Evolutionary conservation across 371 early-diverging fungal genomes (phyloP).

Genomic region (Mucor sp.): DNA sequence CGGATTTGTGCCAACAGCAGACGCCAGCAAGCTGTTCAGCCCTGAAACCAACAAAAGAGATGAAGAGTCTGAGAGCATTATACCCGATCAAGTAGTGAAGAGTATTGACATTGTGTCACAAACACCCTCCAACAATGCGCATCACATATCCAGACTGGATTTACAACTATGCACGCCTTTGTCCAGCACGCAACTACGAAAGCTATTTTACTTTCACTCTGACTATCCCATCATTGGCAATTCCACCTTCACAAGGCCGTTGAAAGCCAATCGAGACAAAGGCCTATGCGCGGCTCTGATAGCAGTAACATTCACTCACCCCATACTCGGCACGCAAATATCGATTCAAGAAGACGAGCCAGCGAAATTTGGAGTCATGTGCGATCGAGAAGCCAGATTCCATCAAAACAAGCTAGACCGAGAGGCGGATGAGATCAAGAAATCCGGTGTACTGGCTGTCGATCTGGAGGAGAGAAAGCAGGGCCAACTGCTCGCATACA

Average conservation of each 20-base stretch:
- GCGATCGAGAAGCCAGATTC: conserved; percentile 64
- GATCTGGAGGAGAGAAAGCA: conserved; percentile 34
- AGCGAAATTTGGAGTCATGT: conserved; percentile 51
- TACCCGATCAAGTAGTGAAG: conserved; percentile 5
- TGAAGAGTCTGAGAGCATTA: conserved; percentile 17
- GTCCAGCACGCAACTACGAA: conserved; percentile 40
- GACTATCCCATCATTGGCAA: conserved; percentile 67
- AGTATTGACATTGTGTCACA: conserved; percentile 26
- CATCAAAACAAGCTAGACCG: conserved; percentile 47
- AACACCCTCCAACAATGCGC: conserved; percentile 53
- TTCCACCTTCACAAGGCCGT: conserved; percentile 53
- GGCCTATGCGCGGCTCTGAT: conserved; percentile 61
- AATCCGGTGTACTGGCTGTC: conserved; percentile 30
- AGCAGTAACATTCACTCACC: conserved; percentile 49
- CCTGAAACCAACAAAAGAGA: conserved; percentile 15
- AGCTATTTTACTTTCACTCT: conserved; percentile 40
- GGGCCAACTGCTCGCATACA: conserved; percentile 58
- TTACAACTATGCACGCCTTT: conserved; percentile 37
- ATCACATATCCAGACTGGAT: conserved; percentile 45
- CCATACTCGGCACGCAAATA: conserved; percentile 21
- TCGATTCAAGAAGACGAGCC: conserved; percentile 37
- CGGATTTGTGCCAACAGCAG: conserved; percentile 32
- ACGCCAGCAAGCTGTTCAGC: conserved; percentile 11
- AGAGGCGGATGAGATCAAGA: conserved; percentile 51
- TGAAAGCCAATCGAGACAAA: conserved; percentile 65